Conservation (phyloP, 2,329 filamentous ascomycete species). For the Passalora sequoiae region DNA sequence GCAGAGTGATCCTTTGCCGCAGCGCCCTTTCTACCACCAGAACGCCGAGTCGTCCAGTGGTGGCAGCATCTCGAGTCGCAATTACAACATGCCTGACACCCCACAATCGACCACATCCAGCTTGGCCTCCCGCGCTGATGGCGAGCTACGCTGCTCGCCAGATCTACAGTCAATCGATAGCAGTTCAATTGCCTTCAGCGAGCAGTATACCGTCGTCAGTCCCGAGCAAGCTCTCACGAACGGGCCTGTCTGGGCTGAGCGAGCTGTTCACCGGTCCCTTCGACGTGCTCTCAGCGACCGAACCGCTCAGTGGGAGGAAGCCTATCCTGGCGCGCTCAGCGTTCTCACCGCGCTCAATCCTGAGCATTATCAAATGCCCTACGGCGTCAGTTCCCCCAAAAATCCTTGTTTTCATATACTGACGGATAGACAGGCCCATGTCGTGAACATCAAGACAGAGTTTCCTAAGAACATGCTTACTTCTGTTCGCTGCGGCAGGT, state of each 20-base stretch:
- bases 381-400: conserved; percentile 23
- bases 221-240: conserved; percentile 13
- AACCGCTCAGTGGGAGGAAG: conserved; percentile 19
- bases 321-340: conserved; percentile 19
- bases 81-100: neutral
- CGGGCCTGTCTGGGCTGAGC: conserved; percentile 18
- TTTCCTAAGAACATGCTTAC: conserved; percentile 22
- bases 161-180: conserved; percentile 6
- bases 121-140: neutral
- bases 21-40: conserved; percentile 8
- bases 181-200: conserved; percentile 13
- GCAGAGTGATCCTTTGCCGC: conserved; percentile 12
- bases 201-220: conserved; percentile 10
- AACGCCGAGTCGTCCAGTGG: neutral
- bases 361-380: conserved; percentile 24
- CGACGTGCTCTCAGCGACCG: conserved; percentile 20
- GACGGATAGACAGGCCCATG: conserved; percentile 24
- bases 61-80: conserved; percentile 4
- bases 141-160: neutral
- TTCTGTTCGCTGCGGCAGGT: conserved; percentile 18
- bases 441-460: conserved; percentile 32
- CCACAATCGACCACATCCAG: conserved; percentile 4
- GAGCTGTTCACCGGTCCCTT: conserved; percentile 9
- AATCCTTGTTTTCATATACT: too few species aligned
- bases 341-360: conserved; percentile 25